phyloP scores from a whole-genome alignment of 2,329 filamentous ascomycete species.

The Fusarium sp. region DNA sequence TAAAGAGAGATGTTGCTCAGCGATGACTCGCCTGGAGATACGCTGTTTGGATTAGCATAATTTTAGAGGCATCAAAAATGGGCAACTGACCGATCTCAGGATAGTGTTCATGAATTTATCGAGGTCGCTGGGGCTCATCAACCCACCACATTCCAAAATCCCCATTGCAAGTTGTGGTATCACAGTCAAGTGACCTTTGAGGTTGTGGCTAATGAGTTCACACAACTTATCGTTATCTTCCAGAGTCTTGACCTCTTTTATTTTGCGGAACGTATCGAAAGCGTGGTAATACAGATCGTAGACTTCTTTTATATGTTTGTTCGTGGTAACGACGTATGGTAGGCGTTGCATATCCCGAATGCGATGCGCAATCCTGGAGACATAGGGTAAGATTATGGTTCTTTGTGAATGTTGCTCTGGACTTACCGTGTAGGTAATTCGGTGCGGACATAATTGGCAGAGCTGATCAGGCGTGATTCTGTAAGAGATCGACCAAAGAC shows the following conservation, averaged over 20 bases:
- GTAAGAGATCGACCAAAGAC: constrained; percentile 96
- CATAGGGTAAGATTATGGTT: constrained; percentile 24
- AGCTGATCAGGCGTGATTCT: constrained; percentile 88
- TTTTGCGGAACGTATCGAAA: constrained; percentile 89
- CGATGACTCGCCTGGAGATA: constrained; percentile 95
- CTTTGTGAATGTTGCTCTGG: constrained; percentile 7
- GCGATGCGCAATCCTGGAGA: constrained; percentile 83
- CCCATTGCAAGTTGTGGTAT: constrained; percentile 96
- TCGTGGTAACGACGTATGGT: constrained; percentile 96
- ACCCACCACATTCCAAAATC: constrained; percentile 86
- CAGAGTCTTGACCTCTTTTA: constrained; percentile 84
- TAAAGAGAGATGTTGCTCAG: constrained; percentile 94
- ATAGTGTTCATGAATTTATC: constrained; percentile 97
- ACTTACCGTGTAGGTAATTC: constrained; percentile 79
- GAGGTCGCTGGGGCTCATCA: constrained; percentile 83
- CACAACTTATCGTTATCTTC: constrained; percentile 93
- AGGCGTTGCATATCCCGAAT: constrained; percentile 97
- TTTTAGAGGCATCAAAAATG: neutral
- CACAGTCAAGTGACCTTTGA: constrained; percentile 89
- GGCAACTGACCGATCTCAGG: constrained; percentile 79
- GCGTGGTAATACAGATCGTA: constrained; percentile 97
- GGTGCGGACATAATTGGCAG: constrained; percentile 96
- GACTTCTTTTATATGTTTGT: constrained; percentile 90
- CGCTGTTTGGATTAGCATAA: constrained; percentile 63
- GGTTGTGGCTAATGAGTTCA: constrained; percentile 79